Evolutionary conservation across 2,329 filamentous ascomycete genomes (phyloP), one percentile per base, ranked within the genome.

Genomic region (Alternaria atra): DNA sequence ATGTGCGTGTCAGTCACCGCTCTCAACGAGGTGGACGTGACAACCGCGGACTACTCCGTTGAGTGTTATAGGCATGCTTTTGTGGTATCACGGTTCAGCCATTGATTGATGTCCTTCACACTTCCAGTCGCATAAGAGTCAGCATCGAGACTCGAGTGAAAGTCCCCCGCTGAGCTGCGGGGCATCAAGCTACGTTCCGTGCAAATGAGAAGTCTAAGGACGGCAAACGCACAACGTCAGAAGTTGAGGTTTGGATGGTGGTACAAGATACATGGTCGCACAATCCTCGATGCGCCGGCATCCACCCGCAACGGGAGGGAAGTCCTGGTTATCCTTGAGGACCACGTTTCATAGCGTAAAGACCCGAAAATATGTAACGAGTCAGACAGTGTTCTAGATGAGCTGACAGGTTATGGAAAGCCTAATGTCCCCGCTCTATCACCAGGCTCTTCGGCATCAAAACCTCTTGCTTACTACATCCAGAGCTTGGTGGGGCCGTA

Each of bases 371-470:
- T 55, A 50, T 52, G 44, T 29, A 58, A 53, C 68, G 69, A 72
- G 68, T 71, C 69, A 71, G 61, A 53, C 58, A 60, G 53, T 51
- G 62, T 68, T 72, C 69, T 71, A 66, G 69, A 71, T 57, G 59
- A 53, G 54, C 52, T 57, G 57, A 60, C 47, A 52, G 34, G 52
- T 61, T 55, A 53, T 59, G 52, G 57, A 61, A 52, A 32, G 53
- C 53, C 43, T 64, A 30, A 52, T 39, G 50, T 56, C 60, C 63
- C 64, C 64, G 55, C 64, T 37, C 47, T 56, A 54, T 58, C 43
- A 40, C 37, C 55, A 61, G 65, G 57, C 60, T 54, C 32, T 40
- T 44, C 51, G 55, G 52, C 46, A 44, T 51, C 47, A 34, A 30
- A 10, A 35, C 48, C 17, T 50, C 30, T 27, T 46, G 50, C 37